Conservation (phyloP, 306 rosid species). For the Quercus ilex region DNA sequence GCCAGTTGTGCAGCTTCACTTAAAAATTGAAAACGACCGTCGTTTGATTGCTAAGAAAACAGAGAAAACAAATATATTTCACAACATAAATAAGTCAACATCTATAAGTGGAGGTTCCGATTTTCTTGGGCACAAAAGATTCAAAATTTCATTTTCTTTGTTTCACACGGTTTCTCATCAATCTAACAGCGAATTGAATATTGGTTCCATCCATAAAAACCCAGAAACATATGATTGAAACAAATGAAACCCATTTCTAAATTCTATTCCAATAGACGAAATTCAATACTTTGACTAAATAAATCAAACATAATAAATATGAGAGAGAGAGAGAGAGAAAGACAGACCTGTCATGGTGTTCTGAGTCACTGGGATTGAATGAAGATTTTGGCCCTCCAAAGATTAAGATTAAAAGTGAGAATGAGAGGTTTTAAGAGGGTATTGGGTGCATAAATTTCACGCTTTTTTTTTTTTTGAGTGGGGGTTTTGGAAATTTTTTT, state of each 20-base stretch:
- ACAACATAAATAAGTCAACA: too few species aligned
- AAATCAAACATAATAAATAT: neutral
- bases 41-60: too few species aligned
- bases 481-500: neutral
- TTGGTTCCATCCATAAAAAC: neutral
- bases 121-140: neutral
- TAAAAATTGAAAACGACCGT: too few species aligned
- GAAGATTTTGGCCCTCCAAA: neutral
- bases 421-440: neutral
- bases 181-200: neutral
- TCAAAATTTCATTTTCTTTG: neutral
- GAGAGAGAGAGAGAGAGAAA: neutral
- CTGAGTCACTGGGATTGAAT: neutral
- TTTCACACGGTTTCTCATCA: neutral
- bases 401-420: neutral
- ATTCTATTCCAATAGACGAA: neutral
- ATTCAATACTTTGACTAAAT: neutral
- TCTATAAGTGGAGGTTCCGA: neutral
- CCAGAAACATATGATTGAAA: conserved; percentile 7
- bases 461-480: neutral
- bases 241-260: neutral
- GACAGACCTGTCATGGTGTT: conserved; percentile 24
- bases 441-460: neutral
- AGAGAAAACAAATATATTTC: too few species aligned
- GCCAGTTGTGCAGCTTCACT: too few species aligned